Base-by-base conservation (phyloP, 805 yeast genomes). In the Kluyveromyces starmeri region DNA sequence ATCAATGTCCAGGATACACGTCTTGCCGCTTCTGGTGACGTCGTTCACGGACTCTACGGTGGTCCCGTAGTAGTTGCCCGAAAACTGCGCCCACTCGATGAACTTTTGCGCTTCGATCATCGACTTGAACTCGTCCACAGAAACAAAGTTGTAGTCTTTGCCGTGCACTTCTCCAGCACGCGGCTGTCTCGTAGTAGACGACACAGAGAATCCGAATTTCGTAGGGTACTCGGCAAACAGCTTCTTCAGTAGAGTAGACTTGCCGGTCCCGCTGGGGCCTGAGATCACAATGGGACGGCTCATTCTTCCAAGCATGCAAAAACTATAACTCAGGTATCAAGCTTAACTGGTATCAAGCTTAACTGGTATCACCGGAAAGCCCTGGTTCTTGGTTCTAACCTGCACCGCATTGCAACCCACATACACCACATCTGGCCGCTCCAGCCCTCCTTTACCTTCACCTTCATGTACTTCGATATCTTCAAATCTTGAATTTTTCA, bases 1-100 rank as follows among this genome's bases (percentile, higher is more conserved):
- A 71, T 92, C 99, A 46, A 92, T 92, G 62, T 92, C 99, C 55
- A 92, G 70, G 43, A 92, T 78, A 67, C 97, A 92, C 35, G 78
- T 79, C 59, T 71, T 75, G 48, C 85, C 83, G 40, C 69, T 58
- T 34, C 62, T 60, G 20, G 68, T 59, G 27, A 64, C 70, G 29
- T 70, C 66, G 48, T 82, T 71, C 29, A 92, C 96, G 20, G 95
- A 79, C 53, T 75, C 79, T 50, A 85, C 69, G 30, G 95, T 70
- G 32, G 98, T 92, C 39, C 99, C 99, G 62, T 92, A 92, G 69
- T 83, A 88, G 70, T 92, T 92, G 34, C 97, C 97, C 9, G 95
- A 84, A 54, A 92, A 92, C 62, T 86, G 92, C 4, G 99, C 98
- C 92, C 95, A 85, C 64, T 92, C 99, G 45, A 92, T 78, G 65